These are phyloP conservation scores for Pseudozyma flocculosa DNA, from an alignment of 1,284 basidiomycete species.

Conservation along the genomic window DNA sequence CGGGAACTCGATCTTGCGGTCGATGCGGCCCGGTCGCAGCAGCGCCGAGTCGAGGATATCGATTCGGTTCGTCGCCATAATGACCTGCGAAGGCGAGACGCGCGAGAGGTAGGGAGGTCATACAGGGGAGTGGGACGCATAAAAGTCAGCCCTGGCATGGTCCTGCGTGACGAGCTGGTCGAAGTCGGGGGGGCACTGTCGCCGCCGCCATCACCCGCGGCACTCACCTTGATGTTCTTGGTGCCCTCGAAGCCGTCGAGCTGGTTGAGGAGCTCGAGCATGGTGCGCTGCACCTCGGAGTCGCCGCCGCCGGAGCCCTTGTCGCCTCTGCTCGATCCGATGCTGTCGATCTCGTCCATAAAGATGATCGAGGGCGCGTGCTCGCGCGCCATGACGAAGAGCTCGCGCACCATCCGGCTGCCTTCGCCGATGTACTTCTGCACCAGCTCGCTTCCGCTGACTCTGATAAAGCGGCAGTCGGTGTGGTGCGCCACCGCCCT, in stretches of 20 bases:
- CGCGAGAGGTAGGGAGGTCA: too few species aligned
- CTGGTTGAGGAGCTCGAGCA: conserved; percentile 95
- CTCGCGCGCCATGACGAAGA: conserved; percentile 98
- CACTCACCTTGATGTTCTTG: conserved; percentile 83
- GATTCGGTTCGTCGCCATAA: conserved; percentile 98
- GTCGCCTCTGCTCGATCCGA: conserved; percentile 88
- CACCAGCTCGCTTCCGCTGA: conserved; percentile 90
- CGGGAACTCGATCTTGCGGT: conserved; percentile 98
- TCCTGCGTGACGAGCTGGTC: too few species aligned
- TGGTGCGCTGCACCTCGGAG: conserved; percentile 95
- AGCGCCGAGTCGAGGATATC: conserved; percentile 95
- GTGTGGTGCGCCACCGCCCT: conserved; percentile 73
- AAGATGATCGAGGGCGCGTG: conserved; percentile 99
- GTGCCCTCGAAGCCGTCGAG: conserved; percentile 95
- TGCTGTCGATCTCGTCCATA: conserved; percentile 99
- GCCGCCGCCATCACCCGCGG: conserved; percentile 58
- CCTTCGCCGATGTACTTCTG: conserved; percentile 99
- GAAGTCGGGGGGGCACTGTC: too few species aligned
- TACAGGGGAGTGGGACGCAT: too few species aligned
- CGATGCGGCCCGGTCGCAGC: conserved; percentile 92
- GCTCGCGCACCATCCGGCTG: conserved; percentile 73
- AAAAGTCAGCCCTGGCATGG: too few species aligned
- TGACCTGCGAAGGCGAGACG: too few species aligned
- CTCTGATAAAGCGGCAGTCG: conserved; percentile 96
- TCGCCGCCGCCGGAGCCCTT: conserved; percentile 74